phyloP scores from a whole-genome alignment of 768 basidiomycete genomes.

The Rubroboletus satanas region DNA sequence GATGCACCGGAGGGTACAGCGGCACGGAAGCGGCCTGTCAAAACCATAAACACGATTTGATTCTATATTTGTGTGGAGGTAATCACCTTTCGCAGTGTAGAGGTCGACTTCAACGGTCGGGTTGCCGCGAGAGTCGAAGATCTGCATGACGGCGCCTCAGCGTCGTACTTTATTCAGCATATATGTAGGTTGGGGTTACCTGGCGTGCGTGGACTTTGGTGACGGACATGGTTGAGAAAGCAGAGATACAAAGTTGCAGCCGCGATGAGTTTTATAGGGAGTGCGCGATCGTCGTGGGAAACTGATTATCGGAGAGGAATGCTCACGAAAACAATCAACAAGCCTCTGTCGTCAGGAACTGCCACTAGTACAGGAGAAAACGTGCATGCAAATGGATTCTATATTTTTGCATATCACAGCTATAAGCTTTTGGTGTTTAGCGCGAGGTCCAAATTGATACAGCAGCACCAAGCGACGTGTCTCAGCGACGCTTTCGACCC shows the following conservation, averaged over 20 bases:
- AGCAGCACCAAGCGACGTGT: conserved; percentile 13
- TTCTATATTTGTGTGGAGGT: conserved; percentile 2
- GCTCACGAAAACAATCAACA: conserved; percentile 13
- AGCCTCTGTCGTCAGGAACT: background rate
- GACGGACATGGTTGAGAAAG: conserved; percentile 73
- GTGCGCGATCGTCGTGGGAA: conserved; percentile 25
- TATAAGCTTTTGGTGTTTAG: conserved; percentile 6
- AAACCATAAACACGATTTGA: conserved; percentile 11
- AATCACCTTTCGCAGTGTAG: conserved; percentile 77
- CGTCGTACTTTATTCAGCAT: background rate
- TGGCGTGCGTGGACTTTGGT: conserved; percentile 90
- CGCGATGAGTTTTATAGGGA: conserved; percentile 23
- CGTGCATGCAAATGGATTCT: background rate
- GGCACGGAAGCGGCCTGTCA: conserved; percentile 83
- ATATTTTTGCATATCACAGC: conserved; percentile 14
- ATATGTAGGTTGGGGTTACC: conserved; percentile 41
- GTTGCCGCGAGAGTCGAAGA: conserved; percentile 99
- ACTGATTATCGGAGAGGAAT: conserved; percentile 32
- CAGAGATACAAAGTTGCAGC: conserved; percentile 11
- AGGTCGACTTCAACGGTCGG: conserved; percentile 95
- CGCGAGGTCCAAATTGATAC: conserved; percentile 12
- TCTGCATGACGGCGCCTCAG: conserved; percentile 46
- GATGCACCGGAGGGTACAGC: conserved; percentile 98
- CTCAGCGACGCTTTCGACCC: conserved; percentile 36
- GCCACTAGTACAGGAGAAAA: background rate